phyloP scores from a whole-genome alignment of 176 grass and related monocot genomes.

The Oryza meyeriana region DNA sequence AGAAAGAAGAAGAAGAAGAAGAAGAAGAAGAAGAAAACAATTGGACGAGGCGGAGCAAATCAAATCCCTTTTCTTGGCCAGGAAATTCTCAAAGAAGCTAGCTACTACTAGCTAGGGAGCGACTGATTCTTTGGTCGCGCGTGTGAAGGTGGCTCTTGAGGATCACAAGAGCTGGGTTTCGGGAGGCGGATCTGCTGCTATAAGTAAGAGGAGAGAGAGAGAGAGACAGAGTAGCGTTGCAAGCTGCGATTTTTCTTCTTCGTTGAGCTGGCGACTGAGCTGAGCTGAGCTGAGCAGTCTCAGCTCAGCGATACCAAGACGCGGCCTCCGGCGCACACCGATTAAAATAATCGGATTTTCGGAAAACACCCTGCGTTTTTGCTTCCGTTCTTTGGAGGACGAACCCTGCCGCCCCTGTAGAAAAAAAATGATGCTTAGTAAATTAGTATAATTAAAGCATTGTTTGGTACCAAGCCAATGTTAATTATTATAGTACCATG shows the following conservation, averaged over 20 bases:
- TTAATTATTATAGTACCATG: too few species aligned
- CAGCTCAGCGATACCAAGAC: background rate
- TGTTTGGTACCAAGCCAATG: background rate
- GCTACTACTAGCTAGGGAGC: background rate
- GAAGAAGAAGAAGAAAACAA: background rate
- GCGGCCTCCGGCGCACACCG: background rate
- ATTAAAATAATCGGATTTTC: constrained; percentile 24
- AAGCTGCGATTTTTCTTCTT: background rate
- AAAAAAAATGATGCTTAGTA: too few species aligned
- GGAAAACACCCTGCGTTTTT: background rate
- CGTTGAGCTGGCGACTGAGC: background rate
- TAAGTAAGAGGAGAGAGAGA: background rate
- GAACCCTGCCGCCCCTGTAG: background rate
- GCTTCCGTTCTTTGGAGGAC: too few species aligned
- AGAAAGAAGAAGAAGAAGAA: background rate
- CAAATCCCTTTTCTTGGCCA: background rate
- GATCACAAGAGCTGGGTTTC: constrained; percentile 5
- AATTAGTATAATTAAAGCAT: background rate
- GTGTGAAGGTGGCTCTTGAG: background rate
- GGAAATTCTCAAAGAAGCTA: background rate
- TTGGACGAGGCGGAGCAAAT: background rate
- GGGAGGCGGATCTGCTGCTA: constrained; percentile 22
- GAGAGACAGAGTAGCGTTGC: background rate
- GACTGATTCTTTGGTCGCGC: constrained; percentile 19
- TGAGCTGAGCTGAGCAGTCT: background rate